phyloP scores from a whole-genome alignment of 352 stramenopile species.

The Blastocystis sp. region DNA sequence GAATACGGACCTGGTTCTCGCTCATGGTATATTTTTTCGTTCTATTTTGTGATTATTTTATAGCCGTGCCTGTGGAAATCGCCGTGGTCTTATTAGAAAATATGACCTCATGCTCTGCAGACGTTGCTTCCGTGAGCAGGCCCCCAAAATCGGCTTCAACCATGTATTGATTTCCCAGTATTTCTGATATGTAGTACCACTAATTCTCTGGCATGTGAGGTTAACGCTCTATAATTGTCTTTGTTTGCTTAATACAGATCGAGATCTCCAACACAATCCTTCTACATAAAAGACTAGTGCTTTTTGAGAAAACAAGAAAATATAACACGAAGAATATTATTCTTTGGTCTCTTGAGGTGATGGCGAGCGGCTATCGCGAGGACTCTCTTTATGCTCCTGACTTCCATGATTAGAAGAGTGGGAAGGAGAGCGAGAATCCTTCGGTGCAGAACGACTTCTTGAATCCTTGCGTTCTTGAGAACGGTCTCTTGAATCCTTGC shows the following conservation, averaged over 20 bases:
- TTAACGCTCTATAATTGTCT: background rate
- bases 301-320: background rate
- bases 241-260: background rate
- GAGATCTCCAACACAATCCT: too few relatives aligned
- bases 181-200: conserved; percentile 2
- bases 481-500: background rate
- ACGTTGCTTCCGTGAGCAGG: conserved; percentile 87
- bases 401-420: background rate
- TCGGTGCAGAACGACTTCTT: background rate
- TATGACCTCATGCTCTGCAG: conserved; percentile 90
- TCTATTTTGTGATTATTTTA: background rate
- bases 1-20: conserved; percentile 64
- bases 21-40: conserved; percentile 60
- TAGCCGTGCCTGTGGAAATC: conserved; percentile 79
- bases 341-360: background rate
- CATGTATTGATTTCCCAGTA: background rate
- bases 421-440: background rate
- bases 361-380: background rate
- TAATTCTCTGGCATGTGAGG: background rate
- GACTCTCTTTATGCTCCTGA: background rate
- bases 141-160: conserved; percentile 84
- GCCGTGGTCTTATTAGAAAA: conserved; percentile 86
- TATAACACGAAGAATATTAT: background rate
- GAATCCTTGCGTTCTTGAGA: background rate
- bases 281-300: background rate